These are phyloP conservation scores for Pharnaceum exiguum DNA, from an alignment of 148 eudicot species.

Conservation along the genomic window DNA sequence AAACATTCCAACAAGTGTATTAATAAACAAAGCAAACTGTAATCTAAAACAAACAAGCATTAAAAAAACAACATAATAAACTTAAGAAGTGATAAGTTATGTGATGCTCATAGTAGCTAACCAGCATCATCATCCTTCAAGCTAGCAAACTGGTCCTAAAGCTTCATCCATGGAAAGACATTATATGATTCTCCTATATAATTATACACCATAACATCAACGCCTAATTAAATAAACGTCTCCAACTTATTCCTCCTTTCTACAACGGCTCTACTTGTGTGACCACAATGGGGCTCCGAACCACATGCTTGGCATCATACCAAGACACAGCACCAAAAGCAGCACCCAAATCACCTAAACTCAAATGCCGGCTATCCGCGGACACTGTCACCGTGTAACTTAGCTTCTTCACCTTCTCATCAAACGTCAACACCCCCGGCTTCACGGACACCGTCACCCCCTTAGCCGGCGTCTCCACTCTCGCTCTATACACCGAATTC, in stretches of 20 bases:
- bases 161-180: no score
- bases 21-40: background rate
- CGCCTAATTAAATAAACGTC: background rate
- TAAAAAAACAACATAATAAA: no score
- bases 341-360: slow-evolving; percentile 69
- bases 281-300: slow-evolving; percentile 85
- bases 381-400: slow-evolving; percentile 57
- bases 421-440: slow-evolving; percentile 52
- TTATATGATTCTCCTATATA: no score
- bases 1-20: background rate
- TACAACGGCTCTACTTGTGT: slow-evolving; percentile 69
- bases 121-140: no score
- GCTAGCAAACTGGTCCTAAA: no score
- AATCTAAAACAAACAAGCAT: background rate
- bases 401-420: slow-evolving; percentile 45
- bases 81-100: no score
- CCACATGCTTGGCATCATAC: slow-evolving; percentile 85
- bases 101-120: no score
- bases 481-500: slow-evolving; percentile 54
- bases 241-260: background rate
- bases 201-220: background rate
- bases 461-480: slow-evolving; percentile 46
- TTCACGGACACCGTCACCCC: slow-evolving; percentile 59
- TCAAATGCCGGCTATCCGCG: slow-evolving; percentile 48
- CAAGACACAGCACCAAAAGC: slow-evolving; percentile 73